Evolutionary conservation across 352 stramenopile genomes (phyloP).

Genomic region (Thraustotheca clavata): DNA sequence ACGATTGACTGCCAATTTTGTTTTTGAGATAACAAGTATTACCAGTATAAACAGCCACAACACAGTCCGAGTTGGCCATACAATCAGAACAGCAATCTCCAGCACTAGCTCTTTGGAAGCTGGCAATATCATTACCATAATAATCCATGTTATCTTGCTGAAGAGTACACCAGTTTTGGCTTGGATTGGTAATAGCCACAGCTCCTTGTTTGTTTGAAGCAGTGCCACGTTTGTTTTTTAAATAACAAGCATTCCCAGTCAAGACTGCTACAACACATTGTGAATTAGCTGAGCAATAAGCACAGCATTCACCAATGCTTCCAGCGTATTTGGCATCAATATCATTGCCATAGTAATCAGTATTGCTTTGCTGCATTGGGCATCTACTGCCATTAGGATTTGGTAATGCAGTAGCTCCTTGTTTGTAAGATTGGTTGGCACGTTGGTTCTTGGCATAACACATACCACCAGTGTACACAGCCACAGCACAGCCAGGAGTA

Average conservation of each 20-base stretch:
- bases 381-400: background rate
- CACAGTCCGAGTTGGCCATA: background rate
- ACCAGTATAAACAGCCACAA: background rate
- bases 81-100: slow-evolving; percentile 14
- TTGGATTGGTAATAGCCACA: background rate
- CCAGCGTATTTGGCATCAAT: background rate
- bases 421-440: background rate
- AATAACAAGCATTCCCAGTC: background rate
- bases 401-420: background rate
- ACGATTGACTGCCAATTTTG: background rate
- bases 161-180: background rate
- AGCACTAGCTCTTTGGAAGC: background rate
- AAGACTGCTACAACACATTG: slow-evolving; percentile 14
- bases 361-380: background rate
- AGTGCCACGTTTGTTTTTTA: slow-evolving; percentile 13
- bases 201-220: background rate
- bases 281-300: slow-evolving; percentile 9
- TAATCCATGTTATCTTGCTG: slow-evolving; percentile 16
- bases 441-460: slow-evolving; percentile 8
- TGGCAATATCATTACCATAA: slow-evolving; percentile 16
- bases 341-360: slow-evolving; percentile 16
- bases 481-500: background rate
- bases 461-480: background rate
- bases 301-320: background rate
- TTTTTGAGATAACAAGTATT: slow-evolving; percentile 16